phyloP scores from a whole-genome alignment of 1,284 basidiomycete genomes.

The Puccinia hordei region DNA sequence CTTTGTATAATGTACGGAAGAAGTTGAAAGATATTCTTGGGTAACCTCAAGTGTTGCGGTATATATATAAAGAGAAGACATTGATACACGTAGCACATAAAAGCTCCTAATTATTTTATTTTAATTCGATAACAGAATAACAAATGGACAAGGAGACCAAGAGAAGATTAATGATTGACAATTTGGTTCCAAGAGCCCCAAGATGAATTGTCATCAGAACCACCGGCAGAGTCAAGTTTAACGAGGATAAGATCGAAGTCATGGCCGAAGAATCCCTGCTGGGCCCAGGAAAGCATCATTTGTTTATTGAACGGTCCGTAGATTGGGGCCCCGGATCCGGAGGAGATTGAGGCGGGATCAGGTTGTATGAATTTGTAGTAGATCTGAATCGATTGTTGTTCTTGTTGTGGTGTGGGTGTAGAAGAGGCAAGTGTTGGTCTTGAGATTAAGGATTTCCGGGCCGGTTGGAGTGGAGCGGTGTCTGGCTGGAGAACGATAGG shows the following conservation, averaged over 20 bases:
- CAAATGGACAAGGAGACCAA: too few relatives aligned
- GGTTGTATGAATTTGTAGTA: conserved; percentile 34
- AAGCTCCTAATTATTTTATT: too few relatives aligned
- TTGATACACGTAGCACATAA: too few relatives aligned
- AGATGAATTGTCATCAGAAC: not conserved
- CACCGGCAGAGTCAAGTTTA: conserved; percentile 6
- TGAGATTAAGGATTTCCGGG: conserved; percentile 27
- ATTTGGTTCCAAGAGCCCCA: conserved; percentile 42
- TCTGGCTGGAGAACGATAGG: not conserved
- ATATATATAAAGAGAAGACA: too few relatives aligned
- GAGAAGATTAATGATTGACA: conserved; percentile 1
- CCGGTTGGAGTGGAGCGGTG: not conserved
- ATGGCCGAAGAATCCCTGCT: conserved; percentile 43
- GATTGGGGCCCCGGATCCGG: not conserved
- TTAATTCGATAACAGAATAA: too few relatives aligned
- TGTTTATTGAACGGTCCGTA: conserved; percentile 39
- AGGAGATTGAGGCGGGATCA: not conserved
- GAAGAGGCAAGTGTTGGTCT: not conserved
- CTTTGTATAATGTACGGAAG: too few relatives aligned
- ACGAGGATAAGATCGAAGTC: conserved; percentile 23
- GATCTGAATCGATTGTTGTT: not conserved
- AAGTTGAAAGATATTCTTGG: too few relatives aligned
- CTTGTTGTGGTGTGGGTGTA: not conserved
- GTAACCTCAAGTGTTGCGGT: too few relatives aligned
- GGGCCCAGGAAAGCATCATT: conserved; percentile 26